Base-by-base conservation (phyloP, 106 monocot genomes). In the Agapanthus africanus region DNA sequence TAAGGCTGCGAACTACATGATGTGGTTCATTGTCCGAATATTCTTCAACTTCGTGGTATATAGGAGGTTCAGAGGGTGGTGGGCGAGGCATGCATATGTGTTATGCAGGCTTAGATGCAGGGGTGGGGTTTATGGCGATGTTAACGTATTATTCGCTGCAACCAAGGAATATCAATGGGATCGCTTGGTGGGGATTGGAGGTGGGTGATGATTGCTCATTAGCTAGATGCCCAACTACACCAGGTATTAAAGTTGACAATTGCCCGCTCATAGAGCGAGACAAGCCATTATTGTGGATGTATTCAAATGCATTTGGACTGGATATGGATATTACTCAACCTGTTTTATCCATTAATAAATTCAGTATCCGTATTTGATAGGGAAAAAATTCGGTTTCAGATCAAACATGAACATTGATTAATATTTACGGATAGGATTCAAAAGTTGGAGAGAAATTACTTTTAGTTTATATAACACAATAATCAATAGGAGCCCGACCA, bases 41-140 rank as follows among this genome's bases (percentile, higher is more conserved):
- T 13, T 79, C 52, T 79, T 79, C 74, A 79, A 79, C n/a, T 36
- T 74, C 6, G 37, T 60, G 14, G 59, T 79, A 49, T 79, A 63
- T 61, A 73, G 41, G 32, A 73, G 34, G 51, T 74, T 33, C 42
- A 79, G 65, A 41, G 52, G 27, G 16, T 79, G 79, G 79, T 79
- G 79, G 79, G 74, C 72, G n/a, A 69, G 70, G 34, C 68, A 85
- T 27, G 76, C 75, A 22, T 85, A 81, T 46, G 65, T 86, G 4
- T 44, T 82, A 26, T 86, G 72, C 72, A 3, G 85, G 77, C 0
- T 63, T 86, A 9, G 85, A 86, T 68, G 76, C 72, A 7, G 85
- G 85, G 15, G 81, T 73, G 18, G 75, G 82, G 13, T 73, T 86
- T 62, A 80, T 87, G 83, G 82, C 56, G 0, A 40, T 80, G 2